Evolutionary conservation across 805 yeast species (phyloP).

Genomic region (Ascoidea asiatica): DNA sequence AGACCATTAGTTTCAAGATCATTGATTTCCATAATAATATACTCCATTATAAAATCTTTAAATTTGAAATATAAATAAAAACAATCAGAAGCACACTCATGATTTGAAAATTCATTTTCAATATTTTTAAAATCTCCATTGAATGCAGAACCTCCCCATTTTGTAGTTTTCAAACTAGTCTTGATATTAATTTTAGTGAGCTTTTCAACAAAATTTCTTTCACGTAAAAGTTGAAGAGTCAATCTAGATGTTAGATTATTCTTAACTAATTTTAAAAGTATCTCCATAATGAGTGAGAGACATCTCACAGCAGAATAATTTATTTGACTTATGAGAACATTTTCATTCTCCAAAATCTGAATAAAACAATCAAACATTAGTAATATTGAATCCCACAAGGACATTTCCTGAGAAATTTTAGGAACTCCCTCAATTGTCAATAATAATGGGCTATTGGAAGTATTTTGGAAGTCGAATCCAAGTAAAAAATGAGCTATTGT

Average conservation of each 20-base stretch:
- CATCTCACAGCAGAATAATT: conserved; percentile 44
- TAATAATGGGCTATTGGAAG: conserved; percentile 11
- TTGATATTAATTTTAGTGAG: conserved; percentile 1
- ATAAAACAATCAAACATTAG: conserved; percentile 34
- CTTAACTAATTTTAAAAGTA: conserved; percentile 47
- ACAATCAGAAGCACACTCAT: neutral
- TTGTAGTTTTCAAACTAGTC: conserved; percentile 1
- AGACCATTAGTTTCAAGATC: conserved; percentile 31
- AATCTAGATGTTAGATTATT: conserved; percentile 38
- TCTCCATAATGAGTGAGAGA: conserved; percentile 44
- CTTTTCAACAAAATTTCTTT: conserved; percentile 19
- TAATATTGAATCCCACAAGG: conserved; percentile 44
- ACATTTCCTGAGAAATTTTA: conserved; percentile 31
- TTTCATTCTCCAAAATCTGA: neutral
- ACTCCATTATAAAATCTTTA: conserved; percentile 48
- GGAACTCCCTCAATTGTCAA: conserved; percentile 27
- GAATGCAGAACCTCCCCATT: conserved; percentile 1
- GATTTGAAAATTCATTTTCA: conserved; percentile 13
- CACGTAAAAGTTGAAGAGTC: conserved; percentile 39
- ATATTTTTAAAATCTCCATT: conserved; percentile 1
- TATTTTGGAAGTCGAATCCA: conserved; percentile 50
- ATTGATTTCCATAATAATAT: conserved; percentile 64
- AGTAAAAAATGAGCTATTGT: conserved; percentile 63
- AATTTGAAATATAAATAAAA: conserved; percentile 35
- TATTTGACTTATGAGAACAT: conserved; percentile 17